phyloP scores from a whole-genome alignment of 352 stramenopile genomes.

The Saprolegnia parasitica region DNA sequence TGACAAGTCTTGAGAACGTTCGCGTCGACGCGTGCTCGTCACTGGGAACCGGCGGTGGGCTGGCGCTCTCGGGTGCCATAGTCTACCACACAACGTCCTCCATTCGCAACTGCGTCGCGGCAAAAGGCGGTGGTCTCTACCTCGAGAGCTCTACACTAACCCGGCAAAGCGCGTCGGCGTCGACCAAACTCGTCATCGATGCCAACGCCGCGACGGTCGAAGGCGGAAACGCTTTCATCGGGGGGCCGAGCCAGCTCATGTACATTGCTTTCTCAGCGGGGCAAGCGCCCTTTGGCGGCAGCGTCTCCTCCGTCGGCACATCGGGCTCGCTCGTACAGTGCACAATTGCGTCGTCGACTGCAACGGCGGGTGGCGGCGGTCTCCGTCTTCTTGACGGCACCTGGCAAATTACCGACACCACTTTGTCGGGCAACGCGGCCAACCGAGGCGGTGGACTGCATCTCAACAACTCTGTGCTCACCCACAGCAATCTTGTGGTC shows the following conservation, averaged over 20 bases:
- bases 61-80: background rate
- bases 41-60: background rate
- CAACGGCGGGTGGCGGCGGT: background rate
- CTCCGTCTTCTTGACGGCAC: background rate
- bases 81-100: background rate
- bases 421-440: background rate
- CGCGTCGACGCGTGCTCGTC: background rate
- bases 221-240: constrained; percentile 5
- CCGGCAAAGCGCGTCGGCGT: background rate
- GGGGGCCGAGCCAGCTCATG: background rate
- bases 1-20: background rate
- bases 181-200: background rate
- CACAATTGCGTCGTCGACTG: constrained; percentile 1
- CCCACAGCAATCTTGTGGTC: background rate
- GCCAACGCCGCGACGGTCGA: background rate
- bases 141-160: background rate
- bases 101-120: constrained; percentile 2
- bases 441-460: constrained; percentile 7
- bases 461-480: constrained; percentile 1
- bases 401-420: background rate
- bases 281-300: background rate
- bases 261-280: background rate
- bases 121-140: constrained; percentile 3
- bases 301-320: background rate
- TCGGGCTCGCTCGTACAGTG: background rate